Evolutionary conservation across 495 filamentous ascomycete species (phyloP).

Genomic region (Trichoderma orchidacearum): DNA sequence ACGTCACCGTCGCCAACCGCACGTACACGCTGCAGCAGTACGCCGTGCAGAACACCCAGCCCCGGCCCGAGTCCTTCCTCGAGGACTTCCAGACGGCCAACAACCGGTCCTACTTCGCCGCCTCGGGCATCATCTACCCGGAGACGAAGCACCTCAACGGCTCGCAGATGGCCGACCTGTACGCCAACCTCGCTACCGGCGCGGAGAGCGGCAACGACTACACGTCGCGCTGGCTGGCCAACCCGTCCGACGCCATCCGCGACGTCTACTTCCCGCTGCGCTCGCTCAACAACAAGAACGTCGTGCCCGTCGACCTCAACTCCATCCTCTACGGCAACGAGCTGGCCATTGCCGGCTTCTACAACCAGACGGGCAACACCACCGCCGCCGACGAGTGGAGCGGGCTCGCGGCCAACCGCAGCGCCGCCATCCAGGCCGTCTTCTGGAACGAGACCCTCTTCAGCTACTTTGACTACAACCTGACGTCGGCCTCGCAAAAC

Average conservation of each 20-base stretch:
- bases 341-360: conserved; percentile 22
- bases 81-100: conserved; percentile 34
- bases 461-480: conserved; percentile 39
- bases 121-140: conserved; percentile 32
- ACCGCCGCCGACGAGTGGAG: conserved; percentile 17
- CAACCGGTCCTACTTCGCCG: conserved; percentile 26
- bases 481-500: conserved; percentile 26
- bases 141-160: conserved; percentile 22
- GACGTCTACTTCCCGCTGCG: conserved; percentile 38
- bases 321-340: conserved; percentile 37
- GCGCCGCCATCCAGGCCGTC: conserved; percentile 27
- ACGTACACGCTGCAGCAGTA: conserved; percentile 30
- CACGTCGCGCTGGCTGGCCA: conserved; percentile 21
- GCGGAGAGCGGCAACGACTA: conserved; percentile 39
- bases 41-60: conserved; percentile 31
- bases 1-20: conserved; percentile 14
- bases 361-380: conserved; percentile 16
- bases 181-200: conserved; percentile 32
- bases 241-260: conserved; percentile 25
- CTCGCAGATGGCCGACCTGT: conserved; percentile 22
- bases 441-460: conserved; percentile 34
- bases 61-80: conserved; percentile 34
- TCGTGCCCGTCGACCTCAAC: conserved; percentile 34
- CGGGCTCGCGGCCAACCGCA: conserved; percentile 18
- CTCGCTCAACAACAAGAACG: conserved; percentile 25